Conservation (phyloP, 176 grass and related monocot species). For the Microstegium vimineum region DNA sequence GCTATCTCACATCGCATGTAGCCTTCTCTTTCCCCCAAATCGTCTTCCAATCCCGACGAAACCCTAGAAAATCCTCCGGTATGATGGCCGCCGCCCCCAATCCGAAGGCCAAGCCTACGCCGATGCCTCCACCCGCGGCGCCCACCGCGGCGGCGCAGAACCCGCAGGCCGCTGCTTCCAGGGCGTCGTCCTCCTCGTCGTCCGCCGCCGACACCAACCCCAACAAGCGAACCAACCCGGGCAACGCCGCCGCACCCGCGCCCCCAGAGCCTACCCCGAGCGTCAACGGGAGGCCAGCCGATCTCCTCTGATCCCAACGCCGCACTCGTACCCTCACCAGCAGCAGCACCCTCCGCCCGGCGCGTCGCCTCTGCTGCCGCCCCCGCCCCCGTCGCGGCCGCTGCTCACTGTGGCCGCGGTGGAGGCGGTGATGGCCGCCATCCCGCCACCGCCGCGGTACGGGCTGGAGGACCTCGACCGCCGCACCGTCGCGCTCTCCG, state of each 20-base stretch:
- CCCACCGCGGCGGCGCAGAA: neutral
- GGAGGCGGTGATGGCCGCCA: conserved; percentile 34
- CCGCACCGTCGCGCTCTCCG: conserved; percentile 57
- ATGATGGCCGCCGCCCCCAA: conserved; percentile 52
- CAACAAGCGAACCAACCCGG: conserved; percentile 24
- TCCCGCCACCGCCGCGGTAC: conserved; percentile 52
- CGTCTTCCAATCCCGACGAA: neutral
- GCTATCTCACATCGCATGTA: neutral
- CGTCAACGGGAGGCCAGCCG: conserved; percentile 6
- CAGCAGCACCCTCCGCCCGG: neutral
- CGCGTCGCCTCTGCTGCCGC: neutral
- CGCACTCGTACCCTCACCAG: neutral
- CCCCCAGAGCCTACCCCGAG: conserved; percentile 13
- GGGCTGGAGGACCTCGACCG: conserved; percentile 38
- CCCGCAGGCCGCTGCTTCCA: neutral
- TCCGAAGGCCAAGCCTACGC: conserved; percentile 10
- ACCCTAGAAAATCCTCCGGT: conserved; percentile 36
- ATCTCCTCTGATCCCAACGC: neutral
- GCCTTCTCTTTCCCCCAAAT: neutral
- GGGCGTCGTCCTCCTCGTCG: conserved; percentile 35
- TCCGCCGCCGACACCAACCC: conserved; percentile 40
- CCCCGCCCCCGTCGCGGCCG: conserved; percentile 18
- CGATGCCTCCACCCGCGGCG: neutral
- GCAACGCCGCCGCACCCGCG: neutral
- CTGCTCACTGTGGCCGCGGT: conserved; percentile 58